Evolutionary conservation across 2,329 filamentous ascomycete genomes (phyloP), one percentile per base, ranked within the genome.

Genomic region (Fusarium chuoi): DNA sequence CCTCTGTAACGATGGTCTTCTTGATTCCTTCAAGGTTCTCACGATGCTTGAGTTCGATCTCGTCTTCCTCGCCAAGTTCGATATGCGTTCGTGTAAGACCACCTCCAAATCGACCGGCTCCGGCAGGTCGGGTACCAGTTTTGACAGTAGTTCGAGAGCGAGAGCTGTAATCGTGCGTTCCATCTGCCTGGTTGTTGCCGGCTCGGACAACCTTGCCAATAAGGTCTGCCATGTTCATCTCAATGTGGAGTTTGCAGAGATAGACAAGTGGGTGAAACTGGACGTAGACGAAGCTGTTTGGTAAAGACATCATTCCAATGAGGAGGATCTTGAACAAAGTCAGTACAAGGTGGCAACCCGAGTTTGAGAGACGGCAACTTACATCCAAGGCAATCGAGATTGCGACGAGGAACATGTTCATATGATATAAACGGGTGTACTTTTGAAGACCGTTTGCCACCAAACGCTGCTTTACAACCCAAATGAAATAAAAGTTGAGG

Each of bases 381-480:
- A 79, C 73, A 52, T 80, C 78, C 6, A 80, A 65, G 22, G 68
- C 64, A 58, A 80, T 75, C 1, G 78, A 80, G 11, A 80, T 65
- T 3, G 26, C 62, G n/a, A 79, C 77, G 33, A 80, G 77, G 33
- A 65, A 61, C 52, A 79, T 60, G 36, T 80, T 80, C 71, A 80
- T 79, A 24, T 79, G 79, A 22, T 86, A 84, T 18, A 88, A 79
- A n/a, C 81, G 77, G 56, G 82, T 83, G 73, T 88, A 88, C 73
- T 88, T 87, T 14, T 82, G 81, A 4, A 88, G 79, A 18, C 86
- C 86, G 46, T 86, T 84, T 39, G 82, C 79, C 59, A 88, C 83
- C 1, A 88, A 79, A 12, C 84, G 83, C 22, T 78, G 78, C 64
- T 84, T 84, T 38, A 88, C 86, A 8, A 79, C 78, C 51, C 75